Base-by-base conservation (phyloP, 352 stramenopile genomes). In the Peronospora belbahrii region DNA sequence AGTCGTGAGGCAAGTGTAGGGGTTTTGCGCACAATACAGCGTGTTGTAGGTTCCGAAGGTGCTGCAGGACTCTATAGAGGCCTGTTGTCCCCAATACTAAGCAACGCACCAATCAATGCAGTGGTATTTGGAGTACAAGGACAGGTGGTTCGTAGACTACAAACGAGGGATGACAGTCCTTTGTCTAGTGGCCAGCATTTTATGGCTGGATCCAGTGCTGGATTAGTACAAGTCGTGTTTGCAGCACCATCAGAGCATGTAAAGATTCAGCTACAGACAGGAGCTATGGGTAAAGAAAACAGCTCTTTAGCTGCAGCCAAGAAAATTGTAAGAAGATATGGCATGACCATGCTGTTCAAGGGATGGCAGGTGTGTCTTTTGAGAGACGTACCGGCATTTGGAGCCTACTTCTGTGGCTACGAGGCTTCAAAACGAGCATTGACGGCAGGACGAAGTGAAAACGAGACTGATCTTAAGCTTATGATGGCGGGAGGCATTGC, bases 91-190 rank as follows among this genome's bases (percentile, higher is more conserved):
- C 81, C 82, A 13, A 77, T 93, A 30, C 53, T 93, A 23, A 81
- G 67, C 42, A 93, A 93, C 48, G 82, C 82, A 8, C 82, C 82
- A 5, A 93, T 93, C 67, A 90, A 93, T 47, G 82, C 79, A 14
- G 75, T 82, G 20, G 70, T 90, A 1, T 93, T 93, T 30, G 78
- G 76, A 15, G 79, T 93, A 2, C 78, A 93, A 35, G 77, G 76
- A 31, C 56, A 67, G 41, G 61, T 74, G 8, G 62, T 75, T 24
- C 74, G 78, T 8, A 44, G 42, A 4, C 48, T 90, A 15, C 56
- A 69, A 36, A 25, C 31, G 2, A 15, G 10, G 1, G 58, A 76
- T 14, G 65, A 52, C 18, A 2, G 38, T 7, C 45, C 51, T 17
- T 50, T 85, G 15, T 54, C 61, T 3, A 62, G 64, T 11, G 8